phyloP scores from a whole-genome alignment of 495 filamentous ascomycete genomes.

The Neurospora sp. region DNA sequence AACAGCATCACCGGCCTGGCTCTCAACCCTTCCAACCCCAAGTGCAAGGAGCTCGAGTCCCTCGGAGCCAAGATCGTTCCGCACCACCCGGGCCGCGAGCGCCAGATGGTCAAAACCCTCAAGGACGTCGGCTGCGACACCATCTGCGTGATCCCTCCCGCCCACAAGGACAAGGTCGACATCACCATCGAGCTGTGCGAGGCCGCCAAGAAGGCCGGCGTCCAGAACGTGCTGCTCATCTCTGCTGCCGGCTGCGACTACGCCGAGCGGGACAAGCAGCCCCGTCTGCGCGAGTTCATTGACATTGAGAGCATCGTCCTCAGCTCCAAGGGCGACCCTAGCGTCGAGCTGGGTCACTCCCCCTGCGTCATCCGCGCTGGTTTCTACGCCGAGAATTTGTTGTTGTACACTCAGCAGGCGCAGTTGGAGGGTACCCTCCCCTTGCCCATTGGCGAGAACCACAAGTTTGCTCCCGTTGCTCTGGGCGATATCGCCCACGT shows the following conservation, averaged over 20 bases:
- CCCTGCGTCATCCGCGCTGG: slow-evolving; percentile 44
- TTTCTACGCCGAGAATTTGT: slow-evolving; percentile 50
- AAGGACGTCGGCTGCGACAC: slow-evolving; percentile 38
- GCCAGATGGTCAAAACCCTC: slow-evolving; percentile 27
- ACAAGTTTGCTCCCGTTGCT: slow-evolving; percentile 47
- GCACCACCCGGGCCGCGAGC: slow-evolving; percentile 33
- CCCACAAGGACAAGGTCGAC: slow-evolving; percentile 37
- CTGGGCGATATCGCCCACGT: slow-evolving; percentile 42
- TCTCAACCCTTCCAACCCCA: slow-evolving; percentile 35
- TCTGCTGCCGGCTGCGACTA: slow-evolving; percentile 45
- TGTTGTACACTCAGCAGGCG: slow-evolving; percentile 39
- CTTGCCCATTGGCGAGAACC: slow-evolving; percentile 37
- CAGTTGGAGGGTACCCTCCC: slow-evolving; percentile 37
- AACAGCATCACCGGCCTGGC: slow-evolving; percentile 31
- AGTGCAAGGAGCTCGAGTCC: slow-evolving; percentile 43
- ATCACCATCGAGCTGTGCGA: slow-evolving; percentile 38
- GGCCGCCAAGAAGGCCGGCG: slow-evolving; percentile 39
- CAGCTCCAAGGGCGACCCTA: slow-evolving; percentile 36
- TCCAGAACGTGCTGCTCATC: slow-evolving; percentile 43
- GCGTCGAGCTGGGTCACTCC: slow-evolving; percentile 30
- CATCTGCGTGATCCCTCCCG: slow-evolving; percentile 44
- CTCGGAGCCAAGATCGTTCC: slow-evolving; percentile 43
- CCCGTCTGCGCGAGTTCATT: slow-evolving; percentile 43
- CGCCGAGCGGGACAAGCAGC: slow-evolving; percentile 41
- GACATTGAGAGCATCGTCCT: slow-evolving; percentile 41